Evolutionary conservation across 2,329 filamentous ascomycete genomes (phyloP).

Genomic region (Ophiostoma novo-ulmi): DNA sequence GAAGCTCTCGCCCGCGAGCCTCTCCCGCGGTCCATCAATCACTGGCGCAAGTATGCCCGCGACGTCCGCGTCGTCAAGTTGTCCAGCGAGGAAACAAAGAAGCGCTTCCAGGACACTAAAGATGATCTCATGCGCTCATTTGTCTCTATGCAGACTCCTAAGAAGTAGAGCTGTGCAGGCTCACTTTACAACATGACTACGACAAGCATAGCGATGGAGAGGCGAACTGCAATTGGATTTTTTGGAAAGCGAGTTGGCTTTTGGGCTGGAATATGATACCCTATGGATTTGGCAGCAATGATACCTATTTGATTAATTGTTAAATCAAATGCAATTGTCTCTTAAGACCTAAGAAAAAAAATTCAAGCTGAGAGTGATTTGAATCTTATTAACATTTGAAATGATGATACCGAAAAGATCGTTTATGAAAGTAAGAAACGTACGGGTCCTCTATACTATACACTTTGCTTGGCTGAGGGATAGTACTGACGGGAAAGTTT

Average conservation of each 20-base stretch:
- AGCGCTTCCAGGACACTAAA: constrained; percentile 46
- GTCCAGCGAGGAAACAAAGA: constrained; percentile 31
- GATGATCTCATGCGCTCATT: constrained; percentile 40
- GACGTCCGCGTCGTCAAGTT: constrained; percentile 34
- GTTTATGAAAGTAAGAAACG: no score
- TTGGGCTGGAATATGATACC: constrained; percentile 1
- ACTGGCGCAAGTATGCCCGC: constrained; percentile 34
- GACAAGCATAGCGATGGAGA: neutral
- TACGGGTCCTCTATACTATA: neutral
- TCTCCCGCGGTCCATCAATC: constrained; percentile 38
- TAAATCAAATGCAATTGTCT: neutral
- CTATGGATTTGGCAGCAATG: neutral
- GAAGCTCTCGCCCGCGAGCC: constrained; percentile 43
- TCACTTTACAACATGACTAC: neutral
- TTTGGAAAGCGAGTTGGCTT: neutral
- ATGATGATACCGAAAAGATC: no score
- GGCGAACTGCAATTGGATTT: neutral
- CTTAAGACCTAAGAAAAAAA: no score
- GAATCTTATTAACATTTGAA: no score
- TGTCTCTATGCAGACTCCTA: constrained; percentile 24
- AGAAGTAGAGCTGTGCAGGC: neutral
- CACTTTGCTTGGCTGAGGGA: neutral
- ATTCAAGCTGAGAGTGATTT: neutral
- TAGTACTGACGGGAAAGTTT: neutral
- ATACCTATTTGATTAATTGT: constrained; percentile 7